Conservation (phyloP, 2,329 filamentous ascomycete genomes). For the Colletotrichum australisinense region DNA sequence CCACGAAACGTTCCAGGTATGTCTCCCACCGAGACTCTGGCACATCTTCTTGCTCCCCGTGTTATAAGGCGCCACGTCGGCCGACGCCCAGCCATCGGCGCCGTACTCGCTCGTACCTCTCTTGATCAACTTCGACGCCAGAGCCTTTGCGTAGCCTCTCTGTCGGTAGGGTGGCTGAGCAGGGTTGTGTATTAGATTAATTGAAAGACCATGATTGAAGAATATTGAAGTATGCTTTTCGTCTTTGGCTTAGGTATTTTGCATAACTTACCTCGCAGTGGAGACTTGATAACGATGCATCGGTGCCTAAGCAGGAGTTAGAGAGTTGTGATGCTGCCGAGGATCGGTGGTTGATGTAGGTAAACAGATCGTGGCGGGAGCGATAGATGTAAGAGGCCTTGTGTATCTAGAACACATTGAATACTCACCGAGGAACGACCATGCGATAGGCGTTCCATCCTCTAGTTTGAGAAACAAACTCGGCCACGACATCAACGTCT, state of each 20-base stretch:
- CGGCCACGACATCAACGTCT: constrained; percentile 56
- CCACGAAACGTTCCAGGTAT: constrained; percentile 70
- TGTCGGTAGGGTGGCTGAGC: constrained; percentile 65
- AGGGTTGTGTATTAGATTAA: background rate
- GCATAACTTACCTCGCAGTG: constrained; percentile 63
- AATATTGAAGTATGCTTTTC: background rate
- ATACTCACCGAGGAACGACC: constrained; percentile 67
- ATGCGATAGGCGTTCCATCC: constrained; percentile 66
- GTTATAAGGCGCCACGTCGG: constrained; percentile 74
- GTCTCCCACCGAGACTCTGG: constrained; percentile 67
- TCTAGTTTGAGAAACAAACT: constrained; percentile 58
- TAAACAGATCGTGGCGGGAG: background rate
- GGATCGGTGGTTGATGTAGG: background rate
- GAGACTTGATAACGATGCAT: constrained; percentile 70
- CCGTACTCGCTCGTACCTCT: constrained; percentile 59
- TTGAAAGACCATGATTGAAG: background rate
- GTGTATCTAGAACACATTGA: background rate
- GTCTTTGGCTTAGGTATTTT: background rate
- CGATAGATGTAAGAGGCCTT: too few relatives aligned
- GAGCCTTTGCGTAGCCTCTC: constrained; percentile 70
- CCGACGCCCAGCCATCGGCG: constrained; percentile 65
- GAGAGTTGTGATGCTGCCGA: background rate
- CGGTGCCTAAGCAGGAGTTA: constrained; percentile 56
- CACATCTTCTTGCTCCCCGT: constrained; percentile 71
- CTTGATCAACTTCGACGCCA: constrained; percentile 68